phyloP scores from a whole-genome alignment of 2,329 filamentous ascomycete genomes.

The Fusarium annulatum region DNA sequence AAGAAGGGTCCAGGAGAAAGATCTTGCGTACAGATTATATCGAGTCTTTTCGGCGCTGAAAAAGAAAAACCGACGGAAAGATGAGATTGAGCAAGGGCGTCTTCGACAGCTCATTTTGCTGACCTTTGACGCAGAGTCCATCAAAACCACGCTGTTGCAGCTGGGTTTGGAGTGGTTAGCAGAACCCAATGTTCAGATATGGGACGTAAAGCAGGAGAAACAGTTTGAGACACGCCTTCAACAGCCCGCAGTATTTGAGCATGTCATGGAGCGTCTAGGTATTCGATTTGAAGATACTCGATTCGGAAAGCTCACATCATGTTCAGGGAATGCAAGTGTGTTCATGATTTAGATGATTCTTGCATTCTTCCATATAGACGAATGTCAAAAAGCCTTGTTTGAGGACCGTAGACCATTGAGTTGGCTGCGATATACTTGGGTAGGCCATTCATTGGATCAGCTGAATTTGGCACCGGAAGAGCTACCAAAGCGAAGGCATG shows the following conservation, averaged over 20 bases:
- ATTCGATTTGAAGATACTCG: conserved; percentile 29
- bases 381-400: conserved; percentile 12
- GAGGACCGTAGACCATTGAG: neutral
- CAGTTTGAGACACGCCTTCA: conserved; percentile 13
- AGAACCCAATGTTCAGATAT: conserved; percentile 2
- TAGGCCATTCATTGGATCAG: conserved; percentile 32
- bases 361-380: conserved; percentile 24
- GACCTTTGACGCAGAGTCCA: conserved; percentile 2
- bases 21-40: neutral
- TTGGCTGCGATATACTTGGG: conserved; percentile 37
- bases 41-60: neutral
- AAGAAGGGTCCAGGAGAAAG: neutral
- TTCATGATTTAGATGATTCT: conserved; percentile 22
- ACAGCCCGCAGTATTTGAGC: conserved; percentile 11
- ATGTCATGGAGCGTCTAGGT: conserved; percentile 28
- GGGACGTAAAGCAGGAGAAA: conserved; percentile 13
- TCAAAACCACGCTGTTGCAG: conserved; percentile 1
- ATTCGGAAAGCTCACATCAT: conserved; percentile 26
- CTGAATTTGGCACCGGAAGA: conserved; percentile 22
- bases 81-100: neutral
- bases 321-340: conserved; percentile 24
- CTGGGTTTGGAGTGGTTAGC: conserved; percentile 11
- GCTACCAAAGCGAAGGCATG: neutral
- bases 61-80: conserved; percentile 10
- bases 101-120: conserved; percentile 26